Conservation (phyloP, 2,329 filamentous ascomycete species). For the Beauveria bassiana region DNA sequence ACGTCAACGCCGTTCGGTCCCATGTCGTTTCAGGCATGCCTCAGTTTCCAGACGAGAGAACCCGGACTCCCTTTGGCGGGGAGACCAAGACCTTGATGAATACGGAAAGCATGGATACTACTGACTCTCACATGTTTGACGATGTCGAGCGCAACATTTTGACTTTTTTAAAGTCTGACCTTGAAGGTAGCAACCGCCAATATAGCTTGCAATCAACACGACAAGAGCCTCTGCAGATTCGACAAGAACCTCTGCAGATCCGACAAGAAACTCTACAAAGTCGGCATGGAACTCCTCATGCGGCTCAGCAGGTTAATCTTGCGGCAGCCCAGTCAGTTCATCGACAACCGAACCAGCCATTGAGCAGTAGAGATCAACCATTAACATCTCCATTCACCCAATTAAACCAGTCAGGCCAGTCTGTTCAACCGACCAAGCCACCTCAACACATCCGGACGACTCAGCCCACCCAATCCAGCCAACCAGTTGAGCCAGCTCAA, state of each 20-base stretch:
- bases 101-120: not conserved
- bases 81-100: not conserved
- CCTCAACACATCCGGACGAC: not conserved
- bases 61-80: not conserved
- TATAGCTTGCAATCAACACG: not conserved
- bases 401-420: not conserved
- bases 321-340: not conserved
- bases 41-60: not conserved
- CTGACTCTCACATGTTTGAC: not conserved
- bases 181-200: constrained; percentile 10
- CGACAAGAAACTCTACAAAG: not conserved
- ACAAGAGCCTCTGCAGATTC: not conserved
- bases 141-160: constrained; percentile 6
- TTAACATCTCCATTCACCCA: not conserved
- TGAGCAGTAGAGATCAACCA: not conserved
- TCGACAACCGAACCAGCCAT: not conserved
- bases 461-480: not conserved
- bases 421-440: not conserved
- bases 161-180: constrained; percentile 11
- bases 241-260: too few species aligned
- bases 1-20: constrained; percentile 15
- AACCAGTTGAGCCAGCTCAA: not conserved
- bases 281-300: constrained; percentile 12
- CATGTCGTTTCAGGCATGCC: constrained; percentile 9
- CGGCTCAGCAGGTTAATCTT: not conserved